Evolutionary conservation across 805 yeast genomes (phyloP), one percentile per base, ranked within the genome.

Genomic region (Ogataea zsoltii): DNA sequence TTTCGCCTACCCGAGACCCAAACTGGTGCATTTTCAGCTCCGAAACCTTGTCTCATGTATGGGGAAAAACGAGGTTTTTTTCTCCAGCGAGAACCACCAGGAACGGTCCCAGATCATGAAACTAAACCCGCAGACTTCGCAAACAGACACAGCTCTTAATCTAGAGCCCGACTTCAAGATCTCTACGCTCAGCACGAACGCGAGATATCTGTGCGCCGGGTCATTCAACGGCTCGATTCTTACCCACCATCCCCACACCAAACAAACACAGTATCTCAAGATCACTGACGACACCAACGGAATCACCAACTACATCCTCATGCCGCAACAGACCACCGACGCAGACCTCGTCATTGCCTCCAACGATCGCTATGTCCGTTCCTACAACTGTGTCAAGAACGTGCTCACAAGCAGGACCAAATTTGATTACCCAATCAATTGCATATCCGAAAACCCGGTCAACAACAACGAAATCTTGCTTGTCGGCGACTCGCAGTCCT

Each of bases 11-110:
- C 69, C 81, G 7, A 72, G 70, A 41, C 77, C 82, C 5, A 72
- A 70, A 50, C 64, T 79, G 11, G 71, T 75, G 15, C 85, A 82
- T 64, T 79, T 80, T 58, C 85, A 80, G 61, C 65, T 81, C 28
- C 62, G 85, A 13, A 74, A 77, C 45, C 61, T 79, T 39, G 71
- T 81, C 7, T 69, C 70, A 44, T 74, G 66, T 51, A 67, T 66
- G 26, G 61, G 61, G 11, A 62, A 58, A 37, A 55, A 51, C 37
- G 50, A 50, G 55, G 42, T 56, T 61, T 57, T 58, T 26, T 59
- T 61, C 36, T 49, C 59, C 10, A 37, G 48, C 3, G 50, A 48
- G 21, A 50, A 49, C 19, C 58, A 32, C 15, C 16, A 33, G 3
- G 46, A 48, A 12, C 60, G 48, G 48, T 71, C 18, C 62, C 67